These are phyloP conservation scores for Diaporthe sp. DNA, from an alignment of 2,329 filamentous ascomycete species.

Conservation along the genomic window DNA sequence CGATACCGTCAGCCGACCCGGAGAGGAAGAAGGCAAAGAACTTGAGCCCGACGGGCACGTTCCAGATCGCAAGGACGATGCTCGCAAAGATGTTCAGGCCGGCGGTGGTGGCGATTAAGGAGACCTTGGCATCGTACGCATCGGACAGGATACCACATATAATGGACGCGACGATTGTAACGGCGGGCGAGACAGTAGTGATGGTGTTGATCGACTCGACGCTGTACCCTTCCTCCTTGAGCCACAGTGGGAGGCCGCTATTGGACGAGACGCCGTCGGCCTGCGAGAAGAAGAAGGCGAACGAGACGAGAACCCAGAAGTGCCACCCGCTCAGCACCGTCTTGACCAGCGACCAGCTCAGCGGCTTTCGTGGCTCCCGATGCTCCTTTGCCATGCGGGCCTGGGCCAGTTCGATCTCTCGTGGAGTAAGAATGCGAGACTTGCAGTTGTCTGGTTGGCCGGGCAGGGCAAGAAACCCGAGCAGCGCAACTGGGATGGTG, in stretches of 20 bases:
- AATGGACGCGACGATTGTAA: conserved; percentile 2
- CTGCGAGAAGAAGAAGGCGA: conserved; percentile 69
- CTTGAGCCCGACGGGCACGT: conserved; percentile 12
- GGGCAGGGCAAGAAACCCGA: conserved; percentile 47
- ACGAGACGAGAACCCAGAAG: conserved; percentile 45
- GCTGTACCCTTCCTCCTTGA: conserved; percentile 3
- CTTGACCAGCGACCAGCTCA: not conserved
- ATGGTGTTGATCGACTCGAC: conserved; percentile 21
- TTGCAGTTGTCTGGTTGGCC: conserved; percentile 48
- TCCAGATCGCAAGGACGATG: not conserved
- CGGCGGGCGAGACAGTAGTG: conserved; percentile 12
- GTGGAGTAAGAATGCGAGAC: conserved; percentile 47
- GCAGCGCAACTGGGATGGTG: conserved; percentile 47
- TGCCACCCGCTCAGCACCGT: not conserved
- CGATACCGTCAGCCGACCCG: not conserved
- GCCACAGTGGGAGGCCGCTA: conserved; percentile 40
- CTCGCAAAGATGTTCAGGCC: conserved; percentile 8
- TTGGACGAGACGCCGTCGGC: conserved; percentile 64
- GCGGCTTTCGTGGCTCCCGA: conserved; percentile 2
- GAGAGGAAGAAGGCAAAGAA: conserved; percentile 24
- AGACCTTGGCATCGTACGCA: conserved; percentile 15
- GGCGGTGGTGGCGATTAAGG: not conserved
- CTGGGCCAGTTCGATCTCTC: conserved; percentile 46
- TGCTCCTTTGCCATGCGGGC: conserved; percentile 42
- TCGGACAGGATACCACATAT: conserved; percentile 19